These are phyloP conservation scores for Adansonia digitata DNA, from an alignment of 345 rosid species.

Conservation along the genomic window DNA sequence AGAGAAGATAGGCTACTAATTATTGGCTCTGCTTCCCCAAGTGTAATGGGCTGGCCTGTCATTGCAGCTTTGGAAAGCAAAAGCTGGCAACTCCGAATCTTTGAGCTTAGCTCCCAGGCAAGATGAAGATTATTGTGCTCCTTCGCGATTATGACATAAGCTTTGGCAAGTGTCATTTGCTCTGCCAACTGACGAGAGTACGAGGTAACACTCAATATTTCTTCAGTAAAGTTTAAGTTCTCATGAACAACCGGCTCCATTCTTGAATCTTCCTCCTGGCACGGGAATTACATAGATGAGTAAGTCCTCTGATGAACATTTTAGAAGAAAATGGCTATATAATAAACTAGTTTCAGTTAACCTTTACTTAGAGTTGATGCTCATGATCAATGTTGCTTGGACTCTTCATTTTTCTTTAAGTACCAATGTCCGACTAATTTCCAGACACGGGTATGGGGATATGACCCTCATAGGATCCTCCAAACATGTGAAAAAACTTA, in stretches of 20 bases:
- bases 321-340: slow-evolving; percentile 2
- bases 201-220: slow-evolving; percentile 67
- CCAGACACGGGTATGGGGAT: too few species aligned
- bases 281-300: slow-evolving; percentile 16
- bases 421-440: too few species aligned
- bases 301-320: slow-evolving; percentile 14
- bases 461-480: too few species aligned
- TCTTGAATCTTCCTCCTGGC: slow-evolving; percentile 34
- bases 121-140: slow-evolving; percentile 87
- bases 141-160: slow-evolving; percentile 80
- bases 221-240: slow-evolving; percentile 40
- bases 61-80: slow-evolving; percentile 88
- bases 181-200: slow-evolving; percentile 79
- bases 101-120: slow-evolving; percentile 91
- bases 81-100: slow-evolving; percentile 79
- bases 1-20: slow-evolving; percentile 65
- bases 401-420: too few species aligned
- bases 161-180: slow-evolving; percentile 93
- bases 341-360: neutral
- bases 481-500: too few species aligned
- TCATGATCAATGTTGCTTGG: too few species aligned
- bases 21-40: slow-evolving; percentile 73
- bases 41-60: slow-evolving; percentile 63
- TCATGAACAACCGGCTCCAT: slow-evolving; percentile 33
- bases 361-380: neutral